phyloP scores from a whole-genome alignment of 352 stramenopile genomes.

The Globisporangium canariense region DNA sequence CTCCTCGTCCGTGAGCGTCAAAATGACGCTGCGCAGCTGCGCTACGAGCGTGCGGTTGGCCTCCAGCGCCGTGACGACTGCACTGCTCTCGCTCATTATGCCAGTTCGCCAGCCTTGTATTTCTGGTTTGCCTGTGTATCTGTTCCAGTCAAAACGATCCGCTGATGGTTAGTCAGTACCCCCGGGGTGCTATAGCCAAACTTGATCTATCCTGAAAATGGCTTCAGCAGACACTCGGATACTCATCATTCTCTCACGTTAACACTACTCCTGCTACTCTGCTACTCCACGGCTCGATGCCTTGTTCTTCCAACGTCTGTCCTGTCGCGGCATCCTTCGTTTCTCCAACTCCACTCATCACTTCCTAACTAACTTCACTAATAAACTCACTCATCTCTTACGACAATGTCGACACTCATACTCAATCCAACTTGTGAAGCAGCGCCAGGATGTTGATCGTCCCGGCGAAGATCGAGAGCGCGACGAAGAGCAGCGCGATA shows the following conservation, averaged over 20 bases:
- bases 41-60: constrained; percentile 41
- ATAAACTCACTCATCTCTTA: neutral
- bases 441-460: constrained; percentile 42
- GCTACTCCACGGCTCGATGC: neutral
- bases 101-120: too few relatives aligned
- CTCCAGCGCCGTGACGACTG: constrained; percentile 24
- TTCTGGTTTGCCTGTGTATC: neutral
- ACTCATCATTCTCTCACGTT: too few relatives aligned
- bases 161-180: too few relatives aligned
- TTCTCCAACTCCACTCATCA: neutral
- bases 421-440: constrained; percentile 13
- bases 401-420: neutral
- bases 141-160: constrained; percentile 11
- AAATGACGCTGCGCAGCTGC: constrained; percentile 34
- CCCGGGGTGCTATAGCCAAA: neutral
- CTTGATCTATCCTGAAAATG: too few relatives aligned
- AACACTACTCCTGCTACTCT: neutral
- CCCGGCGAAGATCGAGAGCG: constrained; percentile 35
- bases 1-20: constrained; percentile 37
- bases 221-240: too few relatives aligned
- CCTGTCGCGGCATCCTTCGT: neutral
- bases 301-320: neutral
- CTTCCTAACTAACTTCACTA: constrained; percentile 1
- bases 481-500: constrained; percentile 38
- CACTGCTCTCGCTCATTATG: neutral